Base-by-base conservation (phyloP, 495 filamentous ascomycete species). In the Saxophila tyrrhenica region DNA sequence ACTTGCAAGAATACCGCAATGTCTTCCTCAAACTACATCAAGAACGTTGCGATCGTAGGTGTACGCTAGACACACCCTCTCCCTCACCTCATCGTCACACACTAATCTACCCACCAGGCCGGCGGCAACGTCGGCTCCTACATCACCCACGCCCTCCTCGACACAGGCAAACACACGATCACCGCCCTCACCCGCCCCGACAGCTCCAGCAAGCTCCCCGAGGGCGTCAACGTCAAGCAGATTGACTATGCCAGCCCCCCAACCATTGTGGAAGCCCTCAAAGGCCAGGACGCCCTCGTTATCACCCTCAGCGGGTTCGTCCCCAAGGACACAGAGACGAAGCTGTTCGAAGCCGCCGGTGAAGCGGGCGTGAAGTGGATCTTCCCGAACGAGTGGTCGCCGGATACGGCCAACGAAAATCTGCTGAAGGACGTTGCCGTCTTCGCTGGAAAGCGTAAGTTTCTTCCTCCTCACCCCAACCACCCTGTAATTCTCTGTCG, bases 311-410 rank as follows among this genome's bases (percentile, higher is more conserved):
- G 55, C 16, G 64, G 67, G 2, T 54, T 24, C 0, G 72, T 72
- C 0, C 66, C 74, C 0, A 69, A 71, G 1, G 68, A 64, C 1
- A 71, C 80, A 16, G 60, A 85, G 32, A 81, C 84, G 19, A 83
- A 83, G 46, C 70, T 86, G 51, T 64, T 83, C 55, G 57, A 72
- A 2, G 83, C 83, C 0, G 84, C 84, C 1, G 78, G 70, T 2
- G 69, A 75, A 39, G 83, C 84, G 1, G 75, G 74, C 3, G 78
- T 87, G 0, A 66, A 63, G 0, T 85, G 78, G 67, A 63, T 87
- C 48, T 60, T 85, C 29, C 83, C 84, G 17, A 84, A 84, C 64
- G 72, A 71, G 16, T 61, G 50, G 50, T 15, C 19, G 1, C 49
- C 56, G 23, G 56, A 58, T 35, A 23, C 44, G 19, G 44, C 35